These are phyloP conservation scores for Citeromyces matritensis DNA, from an alignment of 805 yeast species.

Conservation along the genomic window DNA sequence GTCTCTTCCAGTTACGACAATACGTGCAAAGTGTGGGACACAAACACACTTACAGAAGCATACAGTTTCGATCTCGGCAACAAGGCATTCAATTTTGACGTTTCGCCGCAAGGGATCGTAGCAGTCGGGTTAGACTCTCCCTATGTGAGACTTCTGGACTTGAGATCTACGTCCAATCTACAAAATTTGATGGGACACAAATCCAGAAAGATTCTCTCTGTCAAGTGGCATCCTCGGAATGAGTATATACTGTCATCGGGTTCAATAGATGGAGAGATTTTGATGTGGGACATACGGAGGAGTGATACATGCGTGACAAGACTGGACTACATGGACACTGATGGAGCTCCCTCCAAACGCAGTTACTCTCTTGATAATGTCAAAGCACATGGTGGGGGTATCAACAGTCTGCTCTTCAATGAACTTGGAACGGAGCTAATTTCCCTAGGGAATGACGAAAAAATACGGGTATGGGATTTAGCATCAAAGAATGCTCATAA, in stretches of 20 bases:
- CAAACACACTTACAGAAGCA: slow-evolving; percentile 47
- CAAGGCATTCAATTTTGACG: slow-evolving; percentile 54
- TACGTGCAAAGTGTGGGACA: slow-evolving; percentile 69
- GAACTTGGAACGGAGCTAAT: slow-evolving; percentile 46
- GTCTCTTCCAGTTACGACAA: slow-evolving; percentile 71
- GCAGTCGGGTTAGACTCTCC: slow-evolving; percentile 64
- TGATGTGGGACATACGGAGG: slow-evolving; percentile 77
- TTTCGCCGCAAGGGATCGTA: slow-evolving; percentile 34
- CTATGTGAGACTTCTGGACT: slow-evolving; percentile 53
- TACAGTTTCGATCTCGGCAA: slow-evolving; percentile 49
- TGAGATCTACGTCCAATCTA: slow-evolving; percentile 58
- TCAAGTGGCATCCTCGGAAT: slow-evolving; percentile 64
- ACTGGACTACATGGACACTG: slow-evolving; percentile 29
- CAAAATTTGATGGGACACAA: slow-evolving; percentile 56
- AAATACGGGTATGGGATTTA: slow-evolving; percentile 67
- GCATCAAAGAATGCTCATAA: slow-evolving; percentile 31
- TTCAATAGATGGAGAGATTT: slow-evolving; percentile 65
- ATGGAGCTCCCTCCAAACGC: slow-evolving; percentile 3
- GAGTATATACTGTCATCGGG: slow-evolving; percentile 60
- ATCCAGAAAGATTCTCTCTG: slow-evolving; percentile 32
- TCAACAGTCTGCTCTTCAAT: slow-evolving; percentile 71
- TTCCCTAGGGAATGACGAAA: slow-evolving; percentile 71
- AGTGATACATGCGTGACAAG: slow-evolving; percentile 48
- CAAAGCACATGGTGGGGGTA: slow-evolving; percentile 65
- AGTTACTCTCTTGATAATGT: slow-evolving; percentile 4